These are phyloP conservation scores for Fomitiporia mediterranea DNA, from an alignment of 1,284 basidiomycete species.

Conservation along the genomic window DNA sequence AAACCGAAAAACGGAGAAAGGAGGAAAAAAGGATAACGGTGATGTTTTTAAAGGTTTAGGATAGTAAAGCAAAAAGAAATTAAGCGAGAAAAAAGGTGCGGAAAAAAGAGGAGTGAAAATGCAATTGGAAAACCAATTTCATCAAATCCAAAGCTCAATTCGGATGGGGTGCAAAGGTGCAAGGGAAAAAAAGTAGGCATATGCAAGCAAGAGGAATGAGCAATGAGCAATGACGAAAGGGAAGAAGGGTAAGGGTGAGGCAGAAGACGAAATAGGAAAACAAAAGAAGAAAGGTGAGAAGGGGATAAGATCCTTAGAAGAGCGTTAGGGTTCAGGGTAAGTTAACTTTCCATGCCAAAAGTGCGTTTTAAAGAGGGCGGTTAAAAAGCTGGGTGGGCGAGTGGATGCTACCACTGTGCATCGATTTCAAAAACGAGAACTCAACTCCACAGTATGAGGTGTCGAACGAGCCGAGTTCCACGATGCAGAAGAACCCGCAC, in stretches of 20 bases:
- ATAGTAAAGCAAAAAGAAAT: neutral
- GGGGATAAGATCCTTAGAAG: too few relatives aligned
- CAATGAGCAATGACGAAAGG: neutral
- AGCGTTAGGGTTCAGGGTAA: too few relatives aligned
- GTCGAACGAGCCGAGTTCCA: neutral
- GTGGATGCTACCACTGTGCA: neutral
- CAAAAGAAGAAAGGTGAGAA: neutral
- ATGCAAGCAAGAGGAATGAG: neutral
- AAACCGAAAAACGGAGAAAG: neutral
- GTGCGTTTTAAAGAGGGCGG: neutral
- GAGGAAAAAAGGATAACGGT: neutral
- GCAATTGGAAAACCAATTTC: neutral
- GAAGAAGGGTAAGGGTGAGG: neutral
- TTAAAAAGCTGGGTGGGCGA: neutral
- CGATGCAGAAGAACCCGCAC: too few relatives aligned
- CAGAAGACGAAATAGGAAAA: neutral
- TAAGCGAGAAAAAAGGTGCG: neutral
- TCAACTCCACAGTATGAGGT: too few relatives aligned
- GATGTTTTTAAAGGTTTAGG: neutral
- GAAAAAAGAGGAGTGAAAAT: neutral
- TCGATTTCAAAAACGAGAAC: too few relatives aligned
- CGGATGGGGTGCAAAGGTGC: neutral
- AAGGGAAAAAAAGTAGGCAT: neutral
- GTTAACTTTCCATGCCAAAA: too few relatives aligned
- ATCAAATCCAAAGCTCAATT: neutral